Percentiles rank a stretch among this genome's conserved stretches.
These are phyloP conservation scores for Cucumis hystrix DNA, from an alignment of 306 rosid species.

Conservation along the genomic window DNA sequence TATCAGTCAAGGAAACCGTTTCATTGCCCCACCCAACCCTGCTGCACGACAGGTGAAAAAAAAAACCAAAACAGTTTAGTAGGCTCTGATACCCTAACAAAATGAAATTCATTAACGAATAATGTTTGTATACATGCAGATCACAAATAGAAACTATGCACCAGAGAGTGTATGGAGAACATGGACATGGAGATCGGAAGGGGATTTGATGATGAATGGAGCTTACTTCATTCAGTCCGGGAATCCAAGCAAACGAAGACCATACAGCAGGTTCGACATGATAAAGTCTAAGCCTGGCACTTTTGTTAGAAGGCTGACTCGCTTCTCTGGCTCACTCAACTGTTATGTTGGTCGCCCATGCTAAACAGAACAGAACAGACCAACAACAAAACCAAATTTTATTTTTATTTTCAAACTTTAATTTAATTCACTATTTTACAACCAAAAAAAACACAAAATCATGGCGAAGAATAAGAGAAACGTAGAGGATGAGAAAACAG, in stretches of 20 bases:
- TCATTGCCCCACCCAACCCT: constrained; percentile 42
- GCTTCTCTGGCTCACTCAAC: constrained; percentile 26
- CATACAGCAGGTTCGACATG: constrained; percentile 2
- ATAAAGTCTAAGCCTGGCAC: constrained; percentile 39
- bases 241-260: not conserved
- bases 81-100: too few species aligned
- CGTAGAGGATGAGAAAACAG: not conserved
- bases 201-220: constrained; percentile 40
- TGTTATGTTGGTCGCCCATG: constrained; percentile 21
- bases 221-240: constrained; percentile 37
- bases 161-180: constrained; percentile 17
- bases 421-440: not conserved
- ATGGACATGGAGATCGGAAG: constrained; percentile 55
- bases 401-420: not conserved
- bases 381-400: not conserved
- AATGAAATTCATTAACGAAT: too few species aligned
- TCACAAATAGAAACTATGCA: constrained; percentile 29
- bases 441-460: not conserved
- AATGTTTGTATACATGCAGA: not conserved
- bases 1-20: constrained; percentile 74
- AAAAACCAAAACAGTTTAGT: too few species aligned
- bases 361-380: not conserved
- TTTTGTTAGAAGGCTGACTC: constrained; percentile 24
- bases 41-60: constrained; percentile 25
- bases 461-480: not conserved